These are phyloP conservation scores for Phytophthora meadii DNA, from an alignment of 352 stramenopile species.

Conservation along the genomic window DNA sequence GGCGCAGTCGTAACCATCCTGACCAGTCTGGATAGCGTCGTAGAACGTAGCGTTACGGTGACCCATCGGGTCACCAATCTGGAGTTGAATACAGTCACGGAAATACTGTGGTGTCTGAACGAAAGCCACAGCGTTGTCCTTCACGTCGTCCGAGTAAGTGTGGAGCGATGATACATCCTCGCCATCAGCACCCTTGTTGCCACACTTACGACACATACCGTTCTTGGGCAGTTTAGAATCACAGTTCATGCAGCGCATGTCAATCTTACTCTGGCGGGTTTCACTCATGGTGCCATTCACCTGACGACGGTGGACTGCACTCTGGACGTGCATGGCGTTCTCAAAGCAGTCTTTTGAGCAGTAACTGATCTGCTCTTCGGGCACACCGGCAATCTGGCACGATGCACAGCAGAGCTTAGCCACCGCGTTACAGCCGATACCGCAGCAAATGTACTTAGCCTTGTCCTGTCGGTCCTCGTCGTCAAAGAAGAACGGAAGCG, in stretches of 20 bases:
- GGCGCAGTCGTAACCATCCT: slow-evolving; percentile 86
- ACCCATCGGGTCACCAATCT: slow-evolving; percentile 82
- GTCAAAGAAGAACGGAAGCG: slow-evolving; percentile 84
- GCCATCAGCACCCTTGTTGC: slow-evolving; percentile 42
- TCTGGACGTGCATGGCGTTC: slow-evolving; percentile 84
- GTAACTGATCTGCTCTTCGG: slow-evolving; percentile 85
- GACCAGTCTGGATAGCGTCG: slow-evolving; percentile 86
- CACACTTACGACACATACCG: slow-evolving; percentile 78
- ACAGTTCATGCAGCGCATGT: slow-evolving; percentile 81
- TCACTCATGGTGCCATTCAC: slow-evolving; percentile 85
- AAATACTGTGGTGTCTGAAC: slow-evolving; percentile 90
- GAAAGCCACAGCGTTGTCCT: slow-evolving; percentile 80
- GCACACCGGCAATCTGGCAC: slow-evolving; percentile 85
- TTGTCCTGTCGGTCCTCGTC: slow-evolving; percentile 78
- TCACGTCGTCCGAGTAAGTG: slow-evolving; percentile 82
- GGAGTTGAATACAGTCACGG: slow-evolving; percentile 82
- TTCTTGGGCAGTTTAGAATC: slow-evolving; percentile 74
- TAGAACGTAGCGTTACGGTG: slow-evolving; percentile 90
- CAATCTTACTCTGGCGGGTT: slow-evolving; percentile 68
- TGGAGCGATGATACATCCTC: slow-evolving; percentile 72
- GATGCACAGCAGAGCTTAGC: slow-evolving; percentile 85
- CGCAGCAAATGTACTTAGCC: slow-evolving; percentile 81
- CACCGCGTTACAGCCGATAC: slow-evolving; percentile 76
- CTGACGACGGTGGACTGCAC: slow-evolving; percentile 78
- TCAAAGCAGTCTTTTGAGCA: slow-evolving; percentile 91